Percentiles rank a stretch among this genome's conserved stretches.
Evolutionary conservation across 164 flowering plant species (phyloP).

Genomic region (Chloranthus sessilifolius): DNA sequence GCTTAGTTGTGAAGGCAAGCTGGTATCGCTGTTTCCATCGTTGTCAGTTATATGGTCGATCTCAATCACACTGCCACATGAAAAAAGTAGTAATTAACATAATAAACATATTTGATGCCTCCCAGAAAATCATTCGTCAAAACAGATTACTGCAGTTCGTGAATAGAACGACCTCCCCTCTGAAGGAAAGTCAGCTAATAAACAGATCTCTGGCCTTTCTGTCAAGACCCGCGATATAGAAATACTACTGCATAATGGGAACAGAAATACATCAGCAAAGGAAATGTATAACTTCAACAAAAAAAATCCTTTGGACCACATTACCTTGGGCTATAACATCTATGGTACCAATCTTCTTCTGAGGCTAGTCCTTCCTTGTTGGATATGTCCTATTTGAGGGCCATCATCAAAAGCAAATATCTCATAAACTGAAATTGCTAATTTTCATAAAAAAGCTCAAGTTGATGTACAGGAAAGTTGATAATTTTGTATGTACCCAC

Average conservation of each 20-base stretch:
- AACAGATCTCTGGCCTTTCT: constrained; percentile 57
- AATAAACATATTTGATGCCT: constrained; percentile 3
- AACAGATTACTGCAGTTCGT: background rate
- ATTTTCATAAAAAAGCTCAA: background rate
- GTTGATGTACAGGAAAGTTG: too few relatives aligned
- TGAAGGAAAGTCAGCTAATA: constrained; percentile 77
- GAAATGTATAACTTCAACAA: background rate
- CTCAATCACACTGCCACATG: constrained; percentile 43
- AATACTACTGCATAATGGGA: constrained; percentile 38
- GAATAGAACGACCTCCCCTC: constrained; percentile 54
- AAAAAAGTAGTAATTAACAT: constrained; percentile 6
- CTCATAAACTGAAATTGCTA: constrained; percentile 5
- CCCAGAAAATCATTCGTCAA: too few relatives aligned
- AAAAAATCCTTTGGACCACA: background rate
- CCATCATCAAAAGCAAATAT: constrained; percentile 6
- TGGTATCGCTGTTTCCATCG: constrained; percentile 39
- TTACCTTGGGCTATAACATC: constrained; percentile 63
- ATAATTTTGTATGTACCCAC: constrained; percentile 36
- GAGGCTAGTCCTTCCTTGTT: constrained; percentile 89
- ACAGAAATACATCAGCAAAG: background rate
- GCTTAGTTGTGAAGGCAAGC: constrained; percentile 40
- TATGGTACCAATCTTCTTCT: constrained; percentile 60
- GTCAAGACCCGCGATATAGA: constrained; percentile 46
- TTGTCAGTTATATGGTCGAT: constrained; percentile 51
- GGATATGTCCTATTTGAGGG: constrained; percentile 65